Base-by-base conservation (phyloP, 2,329 filamentous ascomycete genomes). In the Dactylellina sp. region DNA sequence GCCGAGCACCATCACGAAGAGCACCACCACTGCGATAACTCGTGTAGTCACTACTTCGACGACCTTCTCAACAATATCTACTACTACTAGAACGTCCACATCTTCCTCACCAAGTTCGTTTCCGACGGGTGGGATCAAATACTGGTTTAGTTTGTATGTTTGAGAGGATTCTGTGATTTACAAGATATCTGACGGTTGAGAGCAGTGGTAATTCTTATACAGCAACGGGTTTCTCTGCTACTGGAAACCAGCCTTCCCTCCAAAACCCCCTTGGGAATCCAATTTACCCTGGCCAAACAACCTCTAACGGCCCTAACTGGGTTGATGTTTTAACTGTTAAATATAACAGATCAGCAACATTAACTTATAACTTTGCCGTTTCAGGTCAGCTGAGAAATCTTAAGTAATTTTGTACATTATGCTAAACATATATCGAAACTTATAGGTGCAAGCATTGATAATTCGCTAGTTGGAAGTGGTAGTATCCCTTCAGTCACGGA, bases 1-100 rank as follows among this genome's bases (percentile, higher is more conserved):
- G 28, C 76, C 59, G 76, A 79, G 24, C 75, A 65, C 25, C 77
- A 78, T 56, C 47, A 64, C 49, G 74, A 75, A 5, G 22, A 14
- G 5, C 39, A 35, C 25, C 11, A 52, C 63, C 1, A 68, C 46
- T 7, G 12, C 20, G 18, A 52, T 22, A 1, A 32, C 28, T n/a
- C n/a, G 28, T 5, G 28, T 32, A 32, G 28, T 32, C 28, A 49
- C 49, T 11, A 53, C 60, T 12, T 61, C 66, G 12, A 50, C 47
- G 16, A 40, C 65, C 20, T 9, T 56, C 12, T 62, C 60, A 7
- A 63, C 68, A 7, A 2, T 44, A 20, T 35, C 49, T 11, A 56
- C 70, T 9, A 64, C 63, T 40, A 22, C 50, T 7, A 25, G 25
- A 16, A 61, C 57, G 16, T 20, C 64, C 2, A 59, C 62, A 0